Base-by-base conservation (phyloP, 345 rosid genomes). In the Ceriops tagal region DNA sequence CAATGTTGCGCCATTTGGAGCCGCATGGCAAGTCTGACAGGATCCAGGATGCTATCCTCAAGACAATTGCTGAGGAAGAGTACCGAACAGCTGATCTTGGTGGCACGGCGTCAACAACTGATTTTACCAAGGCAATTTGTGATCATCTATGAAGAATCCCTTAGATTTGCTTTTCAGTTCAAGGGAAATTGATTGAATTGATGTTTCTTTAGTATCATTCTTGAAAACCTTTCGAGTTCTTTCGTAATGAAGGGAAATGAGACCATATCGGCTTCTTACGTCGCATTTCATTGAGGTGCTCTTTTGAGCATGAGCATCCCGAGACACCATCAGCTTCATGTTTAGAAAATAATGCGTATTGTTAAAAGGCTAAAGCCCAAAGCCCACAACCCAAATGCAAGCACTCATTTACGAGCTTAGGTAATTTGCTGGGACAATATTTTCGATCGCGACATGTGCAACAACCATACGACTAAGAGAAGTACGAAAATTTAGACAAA, bases 61-160 rank as follows among this genome's bases (percentile, higher is more conserved):
- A 75, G 57, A 96, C 99, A 52, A 92, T 96, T 52, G 89, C 98
- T 0, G 96, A 90, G 64, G 98, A 96, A 8, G 89, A 90, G 73
- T 88, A 81, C 83, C 84, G 96, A 82, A 92, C 99, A 0, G 97
- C 95, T 0, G 99, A 96, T 74, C 97, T 96, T 34, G 99, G 99
- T 19, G 99, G 97, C 53, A 32, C 65, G 11, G 80, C 96, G 19
- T 73, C 92, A 2, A 96, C 96, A 27, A 76, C 97, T 0, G 97
- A 92, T 5, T 96, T 96, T 75, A 96, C 99, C 0, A 89, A 84
- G 57, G 97, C 98, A 3, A 96, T 95, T 28, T 86, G 93, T 19
- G 91, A 84, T 75, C 91, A 89, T 79, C 96, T 96, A 77, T 90
- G 76, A 87, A 78, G 49, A 68, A 62, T 62, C 57, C 71, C 75